Conservation (phyloP, 2,329 filamentous ascomycete species). For the Magnaporthiopsis poae region DNA sequence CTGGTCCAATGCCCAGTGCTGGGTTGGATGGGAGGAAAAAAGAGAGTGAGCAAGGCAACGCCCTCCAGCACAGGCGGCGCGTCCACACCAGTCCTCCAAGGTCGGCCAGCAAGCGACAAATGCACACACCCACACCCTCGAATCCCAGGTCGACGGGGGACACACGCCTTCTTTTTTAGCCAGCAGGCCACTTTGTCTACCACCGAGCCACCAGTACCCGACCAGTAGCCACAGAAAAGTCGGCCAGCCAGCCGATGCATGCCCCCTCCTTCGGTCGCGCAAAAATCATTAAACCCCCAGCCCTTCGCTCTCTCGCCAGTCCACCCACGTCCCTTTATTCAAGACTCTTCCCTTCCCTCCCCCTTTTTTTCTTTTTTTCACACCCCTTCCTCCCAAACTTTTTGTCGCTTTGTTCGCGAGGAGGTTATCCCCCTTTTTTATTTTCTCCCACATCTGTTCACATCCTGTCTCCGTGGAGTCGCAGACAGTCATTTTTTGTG, state of each 20-base stretch:
- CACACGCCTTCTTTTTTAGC: slow-evolving; percentile 11
- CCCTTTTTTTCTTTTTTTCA: slow-evolving; percentile 18
- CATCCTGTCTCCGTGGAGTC: slow-evolving; percentile 4
- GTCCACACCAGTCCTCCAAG: slow-evolving; percentile 1
- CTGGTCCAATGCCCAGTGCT: neutral
- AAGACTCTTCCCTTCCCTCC: slow-evolving; percentile 31
- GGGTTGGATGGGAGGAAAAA: neutral
- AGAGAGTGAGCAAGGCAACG: neutral
- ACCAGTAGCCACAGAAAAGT: slow-evolving; percentile 7
- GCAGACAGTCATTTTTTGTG: slow-evolving; percentile 1
- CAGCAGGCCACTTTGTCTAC: slow-evolving; percentile 5
- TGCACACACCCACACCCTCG: slow-evolving; percentile 8
- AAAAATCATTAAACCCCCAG: slow-evolving; percentile 32
- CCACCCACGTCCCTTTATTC: slow-evolving; percentile 27
- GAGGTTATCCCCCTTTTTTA: neutral
- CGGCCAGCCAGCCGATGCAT: slow-evolving; percentile 11
- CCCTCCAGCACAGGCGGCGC: neutral
- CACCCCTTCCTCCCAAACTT: slow-evolving; percentile 19
- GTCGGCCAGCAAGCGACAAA: neutral
- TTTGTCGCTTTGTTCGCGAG: slow-evolving; percentile 14
- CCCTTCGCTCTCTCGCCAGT: slow-evolving; percentile 26
- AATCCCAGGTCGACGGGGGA: slow-evolving; percentile 2
- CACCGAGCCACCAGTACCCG: neutral
- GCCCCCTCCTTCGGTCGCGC: slow-evolving; percentile 10
- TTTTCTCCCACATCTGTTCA: slow-evolving; percentile 2